phyloP scores from a whole-genome alignment of 208 protist species.

The Trypanosoma melophagium region DNA sequence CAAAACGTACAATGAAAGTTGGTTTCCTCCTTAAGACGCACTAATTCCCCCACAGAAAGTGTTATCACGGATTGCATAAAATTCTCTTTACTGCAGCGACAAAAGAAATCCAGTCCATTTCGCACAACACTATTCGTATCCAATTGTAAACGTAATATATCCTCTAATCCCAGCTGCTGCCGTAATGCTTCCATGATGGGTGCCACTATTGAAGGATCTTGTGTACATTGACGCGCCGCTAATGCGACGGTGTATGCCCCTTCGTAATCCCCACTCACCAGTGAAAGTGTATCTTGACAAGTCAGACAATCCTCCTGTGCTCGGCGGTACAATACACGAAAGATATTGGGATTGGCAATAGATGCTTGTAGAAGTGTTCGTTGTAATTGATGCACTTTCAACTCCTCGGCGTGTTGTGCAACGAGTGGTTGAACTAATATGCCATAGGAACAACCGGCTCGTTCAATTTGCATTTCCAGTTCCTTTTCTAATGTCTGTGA shows the following conservation, averaged over 20 bases:
- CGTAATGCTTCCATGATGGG: slow-evolving; percentile 55
- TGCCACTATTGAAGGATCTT: slow-evolving; percentile 42
- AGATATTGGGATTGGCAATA: slow-evolving; percentile 13
- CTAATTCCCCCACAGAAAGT: slow-evolving; percentile 29
- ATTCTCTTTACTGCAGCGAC: slow-evolving; percentile 62
- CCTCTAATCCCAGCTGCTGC: slow-evolving; percentile 29
- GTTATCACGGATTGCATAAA: slow-evolving; percentile 39
- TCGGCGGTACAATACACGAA: slow-evolving; percentile 9
- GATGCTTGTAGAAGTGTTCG: slow-evolving; percentile 38
- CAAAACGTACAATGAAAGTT: slow-evolving; percentile 51
- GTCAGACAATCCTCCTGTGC: slow-evolving; percentile 29
- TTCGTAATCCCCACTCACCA: slow-evolving; percentile 74
- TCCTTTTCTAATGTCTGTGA: not conserved
- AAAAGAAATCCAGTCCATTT: slow-evolving; percentile 79
- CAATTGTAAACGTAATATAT: slow-evolving; percentile 32
- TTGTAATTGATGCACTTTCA: slow-evolving; percentile 41
- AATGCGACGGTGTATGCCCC: slow-evolving; percentile 48
- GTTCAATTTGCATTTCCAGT: slow-evolving; percentile 4
- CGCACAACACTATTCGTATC: slow-evolving; percentile 37
- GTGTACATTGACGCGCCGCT: slow-evolving; percentile 54
- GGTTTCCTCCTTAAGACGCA: slow-evolving; percentile 22
- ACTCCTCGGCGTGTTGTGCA: slow-evolving; percentile 44
- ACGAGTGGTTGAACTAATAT: slow-evolving; percentile 61
- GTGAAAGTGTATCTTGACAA: slow-evolving; percentile 60
- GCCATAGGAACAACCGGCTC: slow-evolving; percentile 44